Evolutionary conservation across 176 grass and related monocot species (phyloP), one percentile per base, ranked within the genome.

Genomic region (Paspalum notatum): DNA sequence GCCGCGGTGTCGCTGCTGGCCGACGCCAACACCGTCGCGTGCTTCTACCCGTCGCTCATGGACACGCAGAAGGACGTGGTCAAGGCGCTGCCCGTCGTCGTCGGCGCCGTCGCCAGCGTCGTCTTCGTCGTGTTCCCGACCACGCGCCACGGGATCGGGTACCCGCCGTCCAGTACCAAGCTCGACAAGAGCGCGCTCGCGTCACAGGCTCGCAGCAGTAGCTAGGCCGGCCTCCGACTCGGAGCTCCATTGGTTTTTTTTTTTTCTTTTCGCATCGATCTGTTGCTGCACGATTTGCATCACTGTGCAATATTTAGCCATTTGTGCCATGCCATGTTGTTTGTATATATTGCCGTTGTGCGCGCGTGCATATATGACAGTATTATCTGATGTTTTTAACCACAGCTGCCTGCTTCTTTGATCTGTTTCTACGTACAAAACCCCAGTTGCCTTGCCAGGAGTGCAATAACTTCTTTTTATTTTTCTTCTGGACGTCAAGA

Each of bases 81-180:
- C 69, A 63, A 77, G 90, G 87, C 88, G 50, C 76, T 95, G 16
- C 93, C 93, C 20, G 58, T 89, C 43, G 79, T 90, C 12, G 66
- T 95, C 45, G 93, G 93, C 43, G 90, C 57, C 60, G 13, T 95
- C 22, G 48, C 90, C 9, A 80, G 90, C 82, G 67, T 68, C 38
- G 63, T 90, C 45, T 92, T 90, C 78, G 14, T 81, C 72, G 75
- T 88, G 7, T 95, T 95, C 68, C 90, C 90, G 16, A 77, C 81
- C 73, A 92, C 32, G 43, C 85, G 93, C 62, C 82, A 90, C 66
- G 82, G 87, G 8, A 84, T 95, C 41, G 93, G 93, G 15, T 92
- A 95, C 87, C 90, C 84, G 51, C 70, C 81, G 45, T 54, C 68
- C 16, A 32, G 3, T 32, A 32, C 32, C 32, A 71, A 63, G 64